Base-by-base conservation (phyloP, 2,329 filamentous ascomycete genomes). In the Nemania diffusa region DNA sequence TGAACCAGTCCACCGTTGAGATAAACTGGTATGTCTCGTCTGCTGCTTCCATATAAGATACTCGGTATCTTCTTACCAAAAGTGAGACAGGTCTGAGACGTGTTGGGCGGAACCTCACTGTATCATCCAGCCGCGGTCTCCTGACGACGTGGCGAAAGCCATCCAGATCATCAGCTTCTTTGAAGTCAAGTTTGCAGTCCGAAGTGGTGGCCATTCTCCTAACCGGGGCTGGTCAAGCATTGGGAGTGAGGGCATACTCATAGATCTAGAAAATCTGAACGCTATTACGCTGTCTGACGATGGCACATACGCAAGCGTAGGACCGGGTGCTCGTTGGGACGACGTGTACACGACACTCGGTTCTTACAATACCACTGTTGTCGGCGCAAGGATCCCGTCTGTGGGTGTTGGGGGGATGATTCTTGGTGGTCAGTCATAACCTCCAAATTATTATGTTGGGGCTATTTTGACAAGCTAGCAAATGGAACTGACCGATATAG, bases 121-220 rank as follows among this genome's bases (percentile, higher is more conserved):
- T 42, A 68, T 73, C 11, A 5, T 69, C 1, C 59, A 61, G n/a
- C 69, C 68, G 0, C 3, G 2, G 4, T 44, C 24, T 22, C 22
- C 69, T 0, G 42, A 51, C 26, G 63, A 64, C 15, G 63, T 72
- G 7, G 50, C 67, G 0, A 65, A 64, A 11, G n/a, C 34, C 3
- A 32, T 73, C 24, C 52, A 65, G 20, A 70, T 67, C 9, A 67
- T 72, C 15, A 52, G 32, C 2, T 65, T 62, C 40, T 71, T 67
- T 27, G 6, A 61, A 17, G 61, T 69, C 15, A 57, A 44, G 37
- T 57, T 57, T n/a, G 42, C 53, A 24, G 22, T 57, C 13, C 53
- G 53, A 29, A 57, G 53, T 37, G 53, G 53, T 9, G 53, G 53
- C 17, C 53, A 57, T 44, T 40, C 34, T 9, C 53, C 34, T 8